Evolutionary conservation across 129 eudicot species (phyloP).

Genomic region (Erigeron canadensis): DNA sequence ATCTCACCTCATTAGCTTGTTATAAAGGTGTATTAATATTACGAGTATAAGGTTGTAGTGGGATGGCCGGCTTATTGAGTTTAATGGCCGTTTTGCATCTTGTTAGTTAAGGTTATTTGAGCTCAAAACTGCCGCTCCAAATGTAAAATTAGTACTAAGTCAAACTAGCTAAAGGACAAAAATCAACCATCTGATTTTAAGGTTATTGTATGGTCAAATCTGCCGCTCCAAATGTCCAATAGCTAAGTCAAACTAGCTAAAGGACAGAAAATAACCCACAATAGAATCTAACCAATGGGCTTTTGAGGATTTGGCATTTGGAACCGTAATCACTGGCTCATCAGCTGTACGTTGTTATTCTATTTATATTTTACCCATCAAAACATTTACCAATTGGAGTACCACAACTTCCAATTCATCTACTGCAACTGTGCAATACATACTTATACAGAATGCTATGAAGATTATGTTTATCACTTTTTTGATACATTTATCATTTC

Average conservation of each 20-base stretch:
- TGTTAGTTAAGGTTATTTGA: too few relatives aligned
- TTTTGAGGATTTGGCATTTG: background rate
- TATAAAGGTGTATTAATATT: conserved; percentile 16
- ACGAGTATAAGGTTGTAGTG: conserved; percentile 16
- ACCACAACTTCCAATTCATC: too few relatives aligned
- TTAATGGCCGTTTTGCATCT: background rate
- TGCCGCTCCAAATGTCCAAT: background rate
- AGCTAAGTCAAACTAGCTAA: conserved; percentile 1
- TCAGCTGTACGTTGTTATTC: background rate
- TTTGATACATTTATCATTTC: too few relatives aligned
- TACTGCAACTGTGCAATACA: too few relatives aligned
- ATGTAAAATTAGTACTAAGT: conserved; percentile 4
- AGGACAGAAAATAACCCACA: conserved; percentile 7
- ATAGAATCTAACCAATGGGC: background rate
- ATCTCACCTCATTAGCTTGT: conserved; percentile 9
- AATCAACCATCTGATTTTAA: background rate
- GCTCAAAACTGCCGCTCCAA: conserved; percentile 9
- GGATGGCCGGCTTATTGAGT: conserved; percentile 32
- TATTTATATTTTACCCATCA: background rate
- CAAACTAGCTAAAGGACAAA: background rate
- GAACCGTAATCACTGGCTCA: background rate
- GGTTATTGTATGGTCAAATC: background rate
- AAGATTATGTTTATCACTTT: too few relatives aligned
- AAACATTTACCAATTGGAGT: too few relatives aligned
- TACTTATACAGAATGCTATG: too few relatives aligned